Base-by-base conservation (phyloP, 257 asterid species). In the Scutellaria barbata region DNA sequence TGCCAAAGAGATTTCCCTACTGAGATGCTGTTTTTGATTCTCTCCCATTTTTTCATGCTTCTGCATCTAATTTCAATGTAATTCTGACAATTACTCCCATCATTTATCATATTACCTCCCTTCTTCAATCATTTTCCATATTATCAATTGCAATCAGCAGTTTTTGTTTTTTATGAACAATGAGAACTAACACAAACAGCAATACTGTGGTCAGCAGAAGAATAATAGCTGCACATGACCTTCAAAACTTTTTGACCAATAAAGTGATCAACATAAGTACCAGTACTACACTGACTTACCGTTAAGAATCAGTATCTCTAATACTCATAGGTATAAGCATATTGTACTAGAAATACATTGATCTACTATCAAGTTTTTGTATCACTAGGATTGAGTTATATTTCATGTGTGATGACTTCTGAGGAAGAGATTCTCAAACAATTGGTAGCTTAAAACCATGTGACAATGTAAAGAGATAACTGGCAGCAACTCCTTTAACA, bases 401-500 rank as follows among this genome's bases (percentile, higher is more conserved):
- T 48, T 25, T 35, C 12, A 39, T 16, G 77, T n/a, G 45, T 51
- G 47, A 63, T 48, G 50, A 57, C 57, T 74, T 72, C 68, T 42
- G 52, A 41, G 30, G 53, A 66, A 54, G 47, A 72, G 56, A 50
- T 33, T 67, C 65, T 25, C 60, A 17, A 39, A 43, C 46, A 60
- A 59, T 52, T 51, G 58, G 48, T 39, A 50, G 54, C 16, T 40
- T 22, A 20, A 40, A 66, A 59, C 37, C 63, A 68, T 48, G 56
- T 47, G 37, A 72, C 5, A 59, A n/a, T 35, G 75, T 37, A 45
- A 17, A 53, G 57, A 59, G 71, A 48, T 11, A 53, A 20, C 40
- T 53, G 74, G 30, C n/a, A 37, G 71, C 71, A 64, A 50, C 42
- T 51, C 46, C 54, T 42, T 42, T 57, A 16, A 37, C 52, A 52